These are phyloP conservation scores for Pterocarpus santalinus DNA, from an alignment of 306 rosid genomes.

Conservation along the genomic window DNA sequence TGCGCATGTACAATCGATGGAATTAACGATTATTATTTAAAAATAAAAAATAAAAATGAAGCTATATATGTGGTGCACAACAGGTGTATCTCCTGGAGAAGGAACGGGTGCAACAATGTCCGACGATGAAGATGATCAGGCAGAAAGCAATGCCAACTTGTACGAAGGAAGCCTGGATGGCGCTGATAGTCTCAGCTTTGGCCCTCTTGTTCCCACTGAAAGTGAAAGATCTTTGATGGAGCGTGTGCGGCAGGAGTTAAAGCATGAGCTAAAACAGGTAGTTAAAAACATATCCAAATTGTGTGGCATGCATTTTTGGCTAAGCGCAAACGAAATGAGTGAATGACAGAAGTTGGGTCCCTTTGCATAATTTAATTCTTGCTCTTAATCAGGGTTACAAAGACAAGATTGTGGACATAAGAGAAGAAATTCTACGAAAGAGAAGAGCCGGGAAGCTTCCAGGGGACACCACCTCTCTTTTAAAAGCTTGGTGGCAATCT, in stretches of 20 bases:
- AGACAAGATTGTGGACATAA: constrained; percentile 88
- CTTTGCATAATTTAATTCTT: background rate
- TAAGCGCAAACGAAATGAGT: background rate
- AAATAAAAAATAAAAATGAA: no score
- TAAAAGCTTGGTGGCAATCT: constrained; percentile 97
- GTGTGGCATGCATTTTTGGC: no score
- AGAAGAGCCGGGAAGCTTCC: constrained; percentile 98
- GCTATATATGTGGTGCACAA: constrained; percentile 5
- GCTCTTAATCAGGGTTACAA: constrained; percentile 73
- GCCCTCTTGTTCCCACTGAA: constrained; percentile 92
- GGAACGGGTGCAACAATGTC: constrained; percentile 97
- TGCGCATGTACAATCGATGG: background rate
- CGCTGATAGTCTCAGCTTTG: constrained; percentile 76
- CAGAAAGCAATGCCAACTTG: constrained; percentile 73
- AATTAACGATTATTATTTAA: no score
- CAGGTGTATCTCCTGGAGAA: constrained; percentile 82
- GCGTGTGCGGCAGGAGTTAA: constrained; percentile 90
- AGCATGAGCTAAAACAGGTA: constrained; percentile 87
- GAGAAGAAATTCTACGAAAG: constrained; percentile 92
- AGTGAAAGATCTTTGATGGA: constrained; percentile 94
- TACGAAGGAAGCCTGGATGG: constrained; percentile 81
- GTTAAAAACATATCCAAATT: background rate
- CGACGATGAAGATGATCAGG: constrained; percentile 82
- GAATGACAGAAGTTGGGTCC: background rate
- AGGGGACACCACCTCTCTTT: constrained; percentile 92